Evolutionary conservation across 306 rosid genomes (phyloP).

Genomic region (Cicer bijugum): DNA sequence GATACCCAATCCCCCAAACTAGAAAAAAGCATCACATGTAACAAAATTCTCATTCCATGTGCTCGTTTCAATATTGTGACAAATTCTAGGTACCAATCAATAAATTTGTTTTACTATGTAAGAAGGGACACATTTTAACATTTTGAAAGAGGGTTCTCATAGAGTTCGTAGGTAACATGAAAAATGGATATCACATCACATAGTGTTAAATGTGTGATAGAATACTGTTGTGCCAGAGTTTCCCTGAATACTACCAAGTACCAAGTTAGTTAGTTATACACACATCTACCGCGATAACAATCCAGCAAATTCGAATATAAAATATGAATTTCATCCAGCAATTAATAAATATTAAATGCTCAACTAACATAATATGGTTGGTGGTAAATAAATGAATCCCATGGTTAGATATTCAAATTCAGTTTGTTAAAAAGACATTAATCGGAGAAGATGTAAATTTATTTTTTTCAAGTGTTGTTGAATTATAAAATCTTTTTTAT

Average conservation of each 20-base stretch:
- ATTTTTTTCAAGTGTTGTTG: no score
- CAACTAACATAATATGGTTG: neutral
- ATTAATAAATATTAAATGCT: neutral
- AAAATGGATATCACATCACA: neutral
- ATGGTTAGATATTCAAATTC: no score
- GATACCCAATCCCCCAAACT: neutral
- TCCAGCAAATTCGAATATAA: neutral
- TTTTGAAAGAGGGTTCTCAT: neutral
- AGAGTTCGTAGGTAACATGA: neutral
- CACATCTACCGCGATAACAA: neutral
- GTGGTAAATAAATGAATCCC: no score
- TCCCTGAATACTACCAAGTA: neutral
- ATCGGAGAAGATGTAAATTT: no score
- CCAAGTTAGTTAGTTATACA: neutral
- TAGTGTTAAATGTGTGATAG: neutral
- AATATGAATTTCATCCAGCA: neutral
- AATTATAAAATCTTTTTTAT: no score
- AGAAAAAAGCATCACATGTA: neutral
- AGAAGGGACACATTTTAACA: neutral
- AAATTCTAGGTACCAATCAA: conserved; percentile 1
- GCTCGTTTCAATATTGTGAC: neutral
- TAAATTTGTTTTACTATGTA: neutral
- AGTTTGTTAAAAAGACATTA: no score
- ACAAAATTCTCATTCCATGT: neutral
- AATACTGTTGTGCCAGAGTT: neutral